These are phyloP conservation scores for Nelumbo lutea DNA, from an alignment of 164 flowering plant species.

Conservation along the genomic window DNA sequence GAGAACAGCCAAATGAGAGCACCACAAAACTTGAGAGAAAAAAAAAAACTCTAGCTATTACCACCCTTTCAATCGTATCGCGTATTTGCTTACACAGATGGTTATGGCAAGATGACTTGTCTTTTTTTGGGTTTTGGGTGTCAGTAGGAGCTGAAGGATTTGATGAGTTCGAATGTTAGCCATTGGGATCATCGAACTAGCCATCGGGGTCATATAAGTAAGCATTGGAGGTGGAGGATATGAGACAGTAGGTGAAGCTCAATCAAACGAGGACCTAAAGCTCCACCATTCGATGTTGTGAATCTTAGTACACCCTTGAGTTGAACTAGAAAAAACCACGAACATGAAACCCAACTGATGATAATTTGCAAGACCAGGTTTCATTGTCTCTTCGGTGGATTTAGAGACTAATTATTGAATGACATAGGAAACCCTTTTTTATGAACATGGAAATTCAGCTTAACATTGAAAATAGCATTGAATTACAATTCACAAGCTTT, in stretches of 20 bases:
- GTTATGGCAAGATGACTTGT: constrained; percentile 49
- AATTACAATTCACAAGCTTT: too few relatives aligned
- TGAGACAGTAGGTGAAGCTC: constrained; percentile 14
- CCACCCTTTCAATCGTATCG: constrained; percentile 83
- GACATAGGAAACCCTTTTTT: too few relatives aligned
- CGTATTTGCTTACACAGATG: constrained; percentile 50
- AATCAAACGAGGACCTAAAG: constrained; percentile 56
- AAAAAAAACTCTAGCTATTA: constrained; percentile 66
- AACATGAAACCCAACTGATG: constrained; percentile 80
- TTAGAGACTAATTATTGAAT: too few relatives aligned
- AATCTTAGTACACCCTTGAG: constrained; percentile 90
- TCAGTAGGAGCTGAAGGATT: constrained; percentile 40
- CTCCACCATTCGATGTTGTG: constrained; percentile 93
- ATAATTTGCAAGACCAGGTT: too few relatives aligned
- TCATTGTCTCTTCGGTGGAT: too few relatives aligned
- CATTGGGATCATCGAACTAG: constrained; percentile 29
- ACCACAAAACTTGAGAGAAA: constrained; percentile 50
- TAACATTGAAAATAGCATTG: too few relatives aligned
- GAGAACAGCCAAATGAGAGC: constrained; percentile 59
- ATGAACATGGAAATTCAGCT: too few relatives aligned
- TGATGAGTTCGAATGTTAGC: constrained; percentile 26
- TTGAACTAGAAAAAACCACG: constrained; percentile 86
- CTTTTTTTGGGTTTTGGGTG: constrained; percentile 13
- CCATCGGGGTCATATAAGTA: constrained; percentile 10
- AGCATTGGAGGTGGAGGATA: constrained; percentile 25